These are phyloP conservation scores for Fusarium zealandicum DNA, from an alignment of 2,329 filamentous ascomycete species.

Conservation along the genomic window DNA sequence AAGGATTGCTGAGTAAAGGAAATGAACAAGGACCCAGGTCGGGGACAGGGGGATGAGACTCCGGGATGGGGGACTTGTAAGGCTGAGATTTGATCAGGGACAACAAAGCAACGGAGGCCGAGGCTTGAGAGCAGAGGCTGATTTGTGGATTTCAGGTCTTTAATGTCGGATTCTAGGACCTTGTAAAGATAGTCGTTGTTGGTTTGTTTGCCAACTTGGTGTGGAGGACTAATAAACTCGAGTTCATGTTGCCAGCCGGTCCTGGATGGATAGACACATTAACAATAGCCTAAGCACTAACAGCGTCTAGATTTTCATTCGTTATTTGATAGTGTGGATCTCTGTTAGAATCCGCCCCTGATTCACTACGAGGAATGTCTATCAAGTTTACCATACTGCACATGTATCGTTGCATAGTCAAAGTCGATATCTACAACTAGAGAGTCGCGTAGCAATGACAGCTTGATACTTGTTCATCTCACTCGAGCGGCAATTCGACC, in stretches of 20 bases:
- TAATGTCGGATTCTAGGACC: conserved; percentile 1
- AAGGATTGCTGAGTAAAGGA: conserved; percentile 18
- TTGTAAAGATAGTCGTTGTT: background rate
- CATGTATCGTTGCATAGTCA: no score
- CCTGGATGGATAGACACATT: background rate
- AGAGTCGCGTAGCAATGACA: no score
- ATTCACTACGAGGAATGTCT: background rate
- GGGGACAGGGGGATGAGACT: conserved; percentile 7
- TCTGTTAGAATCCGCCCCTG: background rate
- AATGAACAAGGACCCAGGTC: conserved; percentile 8
- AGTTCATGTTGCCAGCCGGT: background rate
- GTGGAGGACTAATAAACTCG: background rate
- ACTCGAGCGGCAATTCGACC: background rate
- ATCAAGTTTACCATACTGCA: no score
- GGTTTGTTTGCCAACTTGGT: background rate
- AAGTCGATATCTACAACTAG: no score
- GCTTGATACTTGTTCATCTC: no score
- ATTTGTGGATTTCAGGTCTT: background rate
- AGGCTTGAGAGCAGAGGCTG: background rate
- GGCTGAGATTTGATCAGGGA: conserved; percentile 20
- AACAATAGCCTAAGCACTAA: no score
- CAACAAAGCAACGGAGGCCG: background rate
- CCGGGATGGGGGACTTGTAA: conserved; percentile 10
- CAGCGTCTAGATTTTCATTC: no score
- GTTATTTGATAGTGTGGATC: background rate